These are phyloP conservation scores for Cyclotella sp. DNA, from an alignment of 108 stramenopile genomes.

Conservation along the genomic window DNA sequence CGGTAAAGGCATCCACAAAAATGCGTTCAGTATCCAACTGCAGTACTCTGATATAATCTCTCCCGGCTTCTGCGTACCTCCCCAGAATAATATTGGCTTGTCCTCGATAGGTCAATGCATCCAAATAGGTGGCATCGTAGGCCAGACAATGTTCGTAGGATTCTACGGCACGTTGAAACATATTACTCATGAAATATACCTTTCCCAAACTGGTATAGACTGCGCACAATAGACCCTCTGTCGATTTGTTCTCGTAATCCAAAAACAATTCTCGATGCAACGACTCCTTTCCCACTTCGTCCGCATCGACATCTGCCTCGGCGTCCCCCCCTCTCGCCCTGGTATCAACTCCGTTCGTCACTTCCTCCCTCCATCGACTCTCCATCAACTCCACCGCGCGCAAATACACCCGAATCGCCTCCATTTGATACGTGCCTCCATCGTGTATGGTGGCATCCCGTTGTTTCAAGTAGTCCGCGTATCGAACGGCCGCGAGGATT, in stretches of 20 bases:
- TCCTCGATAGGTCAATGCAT: constrained; percentile 67
- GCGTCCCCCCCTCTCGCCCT: constrained; percentile 24
- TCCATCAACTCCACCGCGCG: constrained; percentile 51
- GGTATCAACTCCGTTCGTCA: constrained; percentile 35
- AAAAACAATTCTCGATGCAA: constrained; percentile 66
- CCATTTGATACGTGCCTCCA: constrained; percentile 72
- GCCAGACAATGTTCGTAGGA: constrained; percentile 63
- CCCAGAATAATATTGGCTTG: constrained; percentile 77
- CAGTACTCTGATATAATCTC: constrained; percentile 64
- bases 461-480: constrained; percentile 70
- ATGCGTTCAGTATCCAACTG: constrained; percentile 53
- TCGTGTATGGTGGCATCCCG: constrained; percentile 77
- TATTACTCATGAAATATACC: constrained; percentile 81
- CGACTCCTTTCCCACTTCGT: constrained; percentile 12
- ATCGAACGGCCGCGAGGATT: constrained; percentile 38
- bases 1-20: constrained; percentile 70
- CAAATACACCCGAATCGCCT: constrained; percentile 67
- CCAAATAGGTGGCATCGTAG: constrained; percentile 66
- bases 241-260: constrained; percentile 57
- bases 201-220: constrained; percentile 65
- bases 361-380: constrained; percentile 26
- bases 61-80: constrained; percentile 63
- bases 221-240: constrained; percentile 71
- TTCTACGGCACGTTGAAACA: constrained; percentile 79
- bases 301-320: constrained; percentile 20